Base-by-base conservation (phyloP, 176 grass and related monocot species). In the Puccinellia tenuiflora region DNA sequence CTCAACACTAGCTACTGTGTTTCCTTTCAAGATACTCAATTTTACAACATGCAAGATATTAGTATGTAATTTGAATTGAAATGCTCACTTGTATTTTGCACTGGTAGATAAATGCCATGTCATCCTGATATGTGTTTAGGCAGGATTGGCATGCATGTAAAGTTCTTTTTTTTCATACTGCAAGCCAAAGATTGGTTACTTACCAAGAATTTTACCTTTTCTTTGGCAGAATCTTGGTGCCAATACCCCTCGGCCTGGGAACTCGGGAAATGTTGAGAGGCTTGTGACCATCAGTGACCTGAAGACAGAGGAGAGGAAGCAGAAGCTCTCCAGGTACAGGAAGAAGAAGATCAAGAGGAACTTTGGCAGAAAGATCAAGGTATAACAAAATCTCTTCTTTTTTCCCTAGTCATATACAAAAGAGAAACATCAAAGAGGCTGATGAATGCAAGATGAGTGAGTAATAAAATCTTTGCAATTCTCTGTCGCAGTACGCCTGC, bases 331-430 rank as follows among this genome's bases (percentile, higher is more conserved):
- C 42, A 94, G 93, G 85, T 99, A 99, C 38, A 86, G 97, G 54
- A 96, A 93, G 90, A 99, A 99, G 89, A 99, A 99, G 86, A 87
- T 90, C 24, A 92, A 99, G 76, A 76, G 97, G 48, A 96, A 99
- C 78, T 99, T 96, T 73, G 91, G 97, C 68, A 91, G 97, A 54
- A 99, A 99, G 92, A 99, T 99, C 85, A 99, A 99, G 93, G 97
- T 96, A 90, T 5, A 3, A 7, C 13, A 26, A 46, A 72, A 4
- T 9, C n/a, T 43, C n/a, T 16, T 3, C 8, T 70, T 17, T 31
- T 14, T 48, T 17, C 7, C 0, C 65, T 39, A 24, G 5, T 22
- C 14, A 11, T 1, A 38, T 20, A 67, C 33, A 9, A 7, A 14
- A 72, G 13, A 46, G 7, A 24, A 22, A 24, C 0, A 37, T 37